A percentile compares a stretch with the other conserved stretches of the same genome.
These are phyloP conservation scores for Hansenula sp. DNA, from an alignment of 1,139 yeast species.

Conservation along the genomic window DNA sequence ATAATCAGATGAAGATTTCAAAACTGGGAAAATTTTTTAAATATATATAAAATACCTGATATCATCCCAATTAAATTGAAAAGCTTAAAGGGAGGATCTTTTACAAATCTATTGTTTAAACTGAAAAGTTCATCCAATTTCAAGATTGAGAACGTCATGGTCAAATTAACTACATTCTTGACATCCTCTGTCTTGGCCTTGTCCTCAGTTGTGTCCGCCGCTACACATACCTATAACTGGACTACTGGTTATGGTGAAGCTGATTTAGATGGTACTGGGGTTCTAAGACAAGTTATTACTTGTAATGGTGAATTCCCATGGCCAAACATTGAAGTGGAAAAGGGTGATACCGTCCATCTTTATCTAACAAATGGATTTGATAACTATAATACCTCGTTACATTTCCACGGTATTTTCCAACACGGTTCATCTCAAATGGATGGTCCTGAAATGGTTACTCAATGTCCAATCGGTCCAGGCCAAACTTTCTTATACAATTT, in stretches of 20 bases:
- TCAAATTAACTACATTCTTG: slow-evolving; percentile 13
- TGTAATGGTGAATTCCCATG: slow-evolving; percentile 85
- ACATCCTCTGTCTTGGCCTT: slow-evolving; percentile 21
- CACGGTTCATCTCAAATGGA: slow-evolving; percentile 72
- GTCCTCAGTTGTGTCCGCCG: slow-evolving; percentile 32
- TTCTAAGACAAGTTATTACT: slow-evolving; percentile 65
- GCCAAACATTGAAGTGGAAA: slow-evolving; percentile 67
- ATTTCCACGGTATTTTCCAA: slow-evolving; percentile 91
- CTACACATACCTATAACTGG: slow-evolving; percentile 67
- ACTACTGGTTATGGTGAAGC: slow-evolving; percentile 67
- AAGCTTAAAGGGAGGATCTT: too few relatives aligned
- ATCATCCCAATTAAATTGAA: too few relatives aligned
- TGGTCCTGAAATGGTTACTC: slow-evolving; percentile 84
- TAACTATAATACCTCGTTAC: slow-evolving; percentile 69
- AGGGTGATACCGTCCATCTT: slow-evolving; percentile 73
- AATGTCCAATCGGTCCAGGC: slow-evolving; percentile 84
- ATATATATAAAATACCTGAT: too few relatives aligned
- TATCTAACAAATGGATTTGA: slow-evolving; percentile 67
- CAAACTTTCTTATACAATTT: slow-evolving; percentile 70
- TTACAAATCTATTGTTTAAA: too few relatives aligned
- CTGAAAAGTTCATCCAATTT: too few relatives aligned
- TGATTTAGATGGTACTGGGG: slow-evolving; percentile 69
- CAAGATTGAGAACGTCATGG: slow-evolving; percentile 8
- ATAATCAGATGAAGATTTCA: not conserved
- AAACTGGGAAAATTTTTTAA: too few relatives aligned